Evolutionary conservation across 164 flowering plant species (phyloP), one percentile per base, ranked within the genome.

Genomic region (Piper longum): DNA sequence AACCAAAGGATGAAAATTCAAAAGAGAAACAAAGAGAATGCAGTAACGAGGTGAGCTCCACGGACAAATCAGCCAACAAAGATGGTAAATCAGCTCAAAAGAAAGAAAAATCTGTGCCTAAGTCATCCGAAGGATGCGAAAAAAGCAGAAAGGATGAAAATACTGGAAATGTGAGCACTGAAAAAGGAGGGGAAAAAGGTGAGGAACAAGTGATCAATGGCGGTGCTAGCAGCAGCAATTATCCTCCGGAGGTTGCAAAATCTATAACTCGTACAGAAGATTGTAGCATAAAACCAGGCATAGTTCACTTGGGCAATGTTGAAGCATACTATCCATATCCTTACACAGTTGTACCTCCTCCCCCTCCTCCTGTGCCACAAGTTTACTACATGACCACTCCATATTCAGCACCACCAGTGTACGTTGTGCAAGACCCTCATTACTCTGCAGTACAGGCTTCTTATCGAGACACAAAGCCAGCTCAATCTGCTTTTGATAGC

Each of bases 401-500:
- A 1, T 70, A 66, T 60, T 62, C 61, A n/a, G 60, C 69, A 42
- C 68, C 69, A n/a, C 69, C 73, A 9, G n/a, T 71, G 5, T 65
- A 54, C 42, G 61, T 57, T 43, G 68, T 61, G 41, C 72, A 54
- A 58, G 69, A 55, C 41, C 45, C 59, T 18, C 39, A 36, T 64
- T 18, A 59, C 70, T 56, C 26, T 43, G 78, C 40, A 39, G 42
- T 54, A 54, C 62, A 63, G n/a, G 40, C 14, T 41, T n/a, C 62
- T 43, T 67, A 16, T 6, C 51, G 55, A 57, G 48, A 54, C 11
- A 40, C 56, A 18, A 65, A 56, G 64, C 65, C 68, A 2, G 68
- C 75, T 0, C 61, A 58, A 48, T 39, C 73, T 16, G 64, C 68
- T 19, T 71, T 72, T 6, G 77, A 76, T 36, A 82, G 80, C 66